Conservation (phyloP, 371 early-diverging fungal genomes). For the Rhizomucor pusillus region DNA sequence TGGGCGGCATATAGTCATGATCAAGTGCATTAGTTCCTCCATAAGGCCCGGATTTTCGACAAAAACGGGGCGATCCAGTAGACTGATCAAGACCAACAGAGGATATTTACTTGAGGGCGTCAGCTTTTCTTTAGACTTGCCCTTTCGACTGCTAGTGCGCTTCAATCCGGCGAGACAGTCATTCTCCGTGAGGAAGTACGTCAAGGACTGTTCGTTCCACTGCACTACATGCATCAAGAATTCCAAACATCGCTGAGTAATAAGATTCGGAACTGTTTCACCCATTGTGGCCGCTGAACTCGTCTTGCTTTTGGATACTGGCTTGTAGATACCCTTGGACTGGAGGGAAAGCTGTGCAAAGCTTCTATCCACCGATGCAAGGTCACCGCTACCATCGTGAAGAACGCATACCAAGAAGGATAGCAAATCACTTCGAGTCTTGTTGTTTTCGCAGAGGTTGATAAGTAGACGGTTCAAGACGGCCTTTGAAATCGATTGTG, state of each 20-base stretch:
- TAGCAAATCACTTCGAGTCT: conserved; percentile 82
- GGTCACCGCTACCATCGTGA: conserved; percentile 77
- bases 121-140: conserved; percentile 68
- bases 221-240: conserved; percentile 72
- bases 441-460: conserved; percentile 89
- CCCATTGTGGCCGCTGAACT: conserved; percentile 24
- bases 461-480: conserved; percentile 72
- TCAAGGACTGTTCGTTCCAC: conserved; percentile 63
- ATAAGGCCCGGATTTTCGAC: conserved; percentile 73
- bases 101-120: conserved; percentile 73
- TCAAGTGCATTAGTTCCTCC: conserved; percentile 88
- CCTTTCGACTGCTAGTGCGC: conserved; percentile 53
- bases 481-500: conserved; percentile 70
- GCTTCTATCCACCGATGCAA: conserved; percentile 75
- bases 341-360: conserved; percentile 74
- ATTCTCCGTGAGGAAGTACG: conserved; percentile 75
- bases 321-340: conserved; percentile 34
- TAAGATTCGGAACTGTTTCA: conserved; percentile 75
- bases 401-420: conserved; percentile 84
- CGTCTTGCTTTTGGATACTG: conserved; percentile 26
- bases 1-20: conserved; percentile 74
- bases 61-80: conserved; percentile 83
- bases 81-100: conserved; percentile 76
- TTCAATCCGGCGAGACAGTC: conserved; percentile 58
- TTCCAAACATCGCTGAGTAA: conserved; percentile 87